Base-by-base conservation (phyloP, 2,329 filamentous ascomycete genomes). In the Huntiella omanensis region DNA sequence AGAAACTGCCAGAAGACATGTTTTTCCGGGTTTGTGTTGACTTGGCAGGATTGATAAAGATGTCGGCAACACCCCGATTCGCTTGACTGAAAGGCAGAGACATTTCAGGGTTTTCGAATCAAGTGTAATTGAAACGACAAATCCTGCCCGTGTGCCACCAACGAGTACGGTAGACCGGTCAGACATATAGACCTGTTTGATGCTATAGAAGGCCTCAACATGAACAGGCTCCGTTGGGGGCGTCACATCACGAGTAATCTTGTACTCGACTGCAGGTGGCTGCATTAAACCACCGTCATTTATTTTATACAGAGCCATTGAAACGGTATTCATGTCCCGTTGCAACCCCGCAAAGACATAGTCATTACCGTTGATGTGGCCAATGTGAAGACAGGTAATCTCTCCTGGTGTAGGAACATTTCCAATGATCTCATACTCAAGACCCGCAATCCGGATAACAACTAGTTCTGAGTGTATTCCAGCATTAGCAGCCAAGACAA, bases 61-160 rank as follows among this genome's bases (percentile, higher is more conserved):
- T 2, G 60, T 56, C 4, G 63, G 56, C n/a, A 60, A 56, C 6
- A 58, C 52, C 1, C 62, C 63, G 15, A 67, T 33, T 4, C 45
- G 48, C 15, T 40, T 36, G 13, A 50, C 45, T 10, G 48, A 47
- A 10, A 50, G 19, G 11, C 36, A 50, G 5, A 16, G 12, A 36
- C 48, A 50, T 37, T 35, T 5, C 3, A 47, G 33, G 19, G 40
- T 47, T 12, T 11, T 11, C n/a, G 13, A 38, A 5, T 43, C 28
- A 13, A 50, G 36, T 3, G 40, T 22, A 19, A 70, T 46, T 0
- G 61, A 69, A 22, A 71, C 55, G 2, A 75, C 55, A 33, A 70
- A 63, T 1, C 73, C 73, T 47, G 67, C 68, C 45, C 70, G 64
- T 19, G 69, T 73, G 6, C 72, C 72, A 6, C 64, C 54, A 4